phyloP scores from a whole-genome alignment of 2,329 filamentous ascomycete genomes.

The Plectosphaerella sp. region DNA sequence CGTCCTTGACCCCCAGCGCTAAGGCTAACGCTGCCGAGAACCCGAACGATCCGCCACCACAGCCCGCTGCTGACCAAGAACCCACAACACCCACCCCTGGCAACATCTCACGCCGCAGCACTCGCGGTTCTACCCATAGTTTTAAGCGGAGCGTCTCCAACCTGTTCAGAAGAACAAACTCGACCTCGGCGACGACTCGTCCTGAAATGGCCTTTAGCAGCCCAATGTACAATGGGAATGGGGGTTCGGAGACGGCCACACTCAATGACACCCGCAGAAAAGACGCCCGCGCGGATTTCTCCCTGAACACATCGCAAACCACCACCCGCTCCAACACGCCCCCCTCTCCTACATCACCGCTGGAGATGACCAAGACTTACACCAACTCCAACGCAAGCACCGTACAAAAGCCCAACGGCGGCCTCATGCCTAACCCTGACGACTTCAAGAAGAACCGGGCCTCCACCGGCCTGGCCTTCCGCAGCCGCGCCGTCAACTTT shows the following conservation, averaged over 20 bases:
- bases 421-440: slow-evolving; percentile 33
- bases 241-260: slow-evolving; percentile 14
- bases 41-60: slow-evolving; percentile 4
- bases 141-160: slow-evolving; percentile 47
- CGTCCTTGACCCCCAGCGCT: neutral
- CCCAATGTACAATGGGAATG: slow-evolving; percentile 8
- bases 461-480: slow-evolving; percentile 45
- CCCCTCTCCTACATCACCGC: slow-evolving; percentile 42
- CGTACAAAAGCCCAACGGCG: slow-evolving; percentile 10
- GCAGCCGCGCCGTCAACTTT: slow-evolving; percentile 45
- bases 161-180: slow-evolving; percentile 41
- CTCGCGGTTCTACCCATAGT: slow-evolving; percentile 36
- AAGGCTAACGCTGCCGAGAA: slow-evolving; percentile 5
- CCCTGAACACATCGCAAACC: slow-evolving; percentile 39
- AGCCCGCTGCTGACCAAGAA: slow-evolving; percentile 16
- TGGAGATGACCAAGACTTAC: slow-evolving; percentile 31
- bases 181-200: slow-evolving; percentile 20
- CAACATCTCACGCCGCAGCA: slow-evolving; percentile 30
- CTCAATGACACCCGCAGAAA: slow-evolving; percentile 9
- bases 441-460: slow-evolving; percentile 49
- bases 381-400: slow-evolving; percentile 13
- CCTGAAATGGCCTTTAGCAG: slow-evolving; percentile 14
- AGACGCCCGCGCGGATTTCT: slow-evolving; percentile 23
- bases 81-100: slow-evolving; percentile 17
- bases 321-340: slow-evolving; percentile 45